A percentile compares a stretch with the other conserved stretches of the same genome.
These are phyloP conservation scores for Amoebophrya sp. DNA, from an alignment of 169 alveolate genomes.

Conservation along the genomic window DNA sequence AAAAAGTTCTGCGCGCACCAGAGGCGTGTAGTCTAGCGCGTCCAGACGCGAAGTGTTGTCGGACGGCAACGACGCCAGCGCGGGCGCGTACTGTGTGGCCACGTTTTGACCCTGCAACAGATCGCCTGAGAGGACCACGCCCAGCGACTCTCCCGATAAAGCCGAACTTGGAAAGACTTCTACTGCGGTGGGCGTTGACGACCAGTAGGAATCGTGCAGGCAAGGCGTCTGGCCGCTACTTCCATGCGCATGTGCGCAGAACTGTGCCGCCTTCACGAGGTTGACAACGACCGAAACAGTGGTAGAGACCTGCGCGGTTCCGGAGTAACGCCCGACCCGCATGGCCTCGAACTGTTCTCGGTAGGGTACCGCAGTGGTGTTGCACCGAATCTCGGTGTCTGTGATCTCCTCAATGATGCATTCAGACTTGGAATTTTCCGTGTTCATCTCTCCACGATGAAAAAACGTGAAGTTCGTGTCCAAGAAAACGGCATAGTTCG, in stretches of 20 bases:
- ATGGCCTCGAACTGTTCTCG: neutral
- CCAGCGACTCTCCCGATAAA: neutral
- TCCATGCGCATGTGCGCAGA: neutral
- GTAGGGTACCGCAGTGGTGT: neutral
- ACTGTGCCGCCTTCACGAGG: neutral
- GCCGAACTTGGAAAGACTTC: neutral
- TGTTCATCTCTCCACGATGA: neutral
- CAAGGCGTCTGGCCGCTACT: neutral
- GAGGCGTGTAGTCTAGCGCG: neutral
- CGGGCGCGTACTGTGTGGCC: neutral
- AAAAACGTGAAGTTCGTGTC: neutral
- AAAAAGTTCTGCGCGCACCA: neutral
- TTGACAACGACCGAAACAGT: neutral
- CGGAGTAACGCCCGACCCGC: conserved; percentile 10
- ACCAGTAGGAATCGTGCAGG: neutral
- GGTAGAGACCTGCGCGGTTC: neutral
- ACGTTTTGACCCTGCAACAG: neutral
- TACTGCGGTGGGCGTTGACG: neutral
- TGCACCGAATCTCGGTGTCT: neutral
- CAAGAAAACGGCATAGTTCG: neutral
- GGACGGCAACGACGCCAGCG: neutral
- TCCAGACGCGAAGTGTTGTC: neutral
- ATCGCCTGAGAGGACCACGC: neutral
- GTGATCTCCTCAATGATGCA: neutral
- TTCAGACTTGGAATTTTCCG: neutral